Evolutionary conservation across 805 yeast genomes (phyloP).

Genomic region (Saitoella complicata): DNA sequence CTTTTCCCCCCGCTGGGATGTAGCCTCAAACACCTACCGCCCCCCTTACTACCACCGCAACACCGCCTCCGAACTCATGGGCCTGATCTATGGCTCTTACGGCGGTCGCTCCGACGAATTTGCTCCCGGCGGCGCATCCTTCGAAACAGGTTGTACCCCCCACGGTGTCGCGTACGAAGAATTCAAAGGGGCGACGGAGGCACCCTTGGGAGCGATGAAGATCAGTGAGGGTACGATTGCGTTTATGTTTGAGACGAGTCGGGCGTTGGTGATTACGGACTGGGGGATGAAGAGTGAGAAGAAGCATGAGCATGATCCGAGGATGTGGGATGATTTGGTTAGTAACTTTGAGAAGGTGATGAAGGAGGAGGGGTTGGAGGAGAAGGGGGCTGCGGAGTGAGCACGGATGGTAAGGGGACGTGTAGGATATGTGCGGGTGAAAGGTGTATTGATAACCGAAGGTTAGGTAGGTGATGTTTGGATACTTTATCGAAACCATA

Average conservation of each 20-base stretch:
- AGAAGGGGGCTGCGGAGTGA: no score
- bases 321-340: constrained; percentile 8
- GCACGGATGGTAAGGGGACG: no score
- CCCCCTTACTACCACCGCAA: constrained; percentile 20
- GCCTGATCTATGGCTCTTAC: constrained; percentile 9
- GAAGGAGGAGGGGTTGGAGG: constrained; percentile 2
- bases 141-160: constrained; percentile 18
- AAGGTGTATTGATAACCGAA: no score
- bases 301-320: constrained; percentile 8
- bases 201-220: constrained; percentile 11
- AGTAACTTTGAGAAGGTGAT: constrained; percentile 4
- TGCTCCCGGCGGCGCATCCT: constrained; percentile 20
- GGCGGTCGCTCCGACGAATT: constrained; percentile 16
- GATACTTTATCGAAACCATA: no score
- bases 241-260: constrained; percentile 17
- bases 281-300: constrained; percentile 12
- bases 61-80: constrained; percentile 17
- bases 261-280: constrained; percentile 15
- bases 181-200: constrained; percentile 14
- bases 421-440: no score
- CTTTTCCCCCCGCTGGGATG: constrained; percentile 19
- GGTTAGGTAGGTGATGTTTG: no score
- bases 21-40: constrained; percentile 18
- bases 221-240: constrained; percentile 18
- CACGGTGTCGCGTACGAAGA: constrained; percentile 19